Evolutionary conservation across 768 basidiomycete genomes (phyloP), one percentile per base, ranked within the genome.

Genomic region (Termitomyces titanicus): DNA sequence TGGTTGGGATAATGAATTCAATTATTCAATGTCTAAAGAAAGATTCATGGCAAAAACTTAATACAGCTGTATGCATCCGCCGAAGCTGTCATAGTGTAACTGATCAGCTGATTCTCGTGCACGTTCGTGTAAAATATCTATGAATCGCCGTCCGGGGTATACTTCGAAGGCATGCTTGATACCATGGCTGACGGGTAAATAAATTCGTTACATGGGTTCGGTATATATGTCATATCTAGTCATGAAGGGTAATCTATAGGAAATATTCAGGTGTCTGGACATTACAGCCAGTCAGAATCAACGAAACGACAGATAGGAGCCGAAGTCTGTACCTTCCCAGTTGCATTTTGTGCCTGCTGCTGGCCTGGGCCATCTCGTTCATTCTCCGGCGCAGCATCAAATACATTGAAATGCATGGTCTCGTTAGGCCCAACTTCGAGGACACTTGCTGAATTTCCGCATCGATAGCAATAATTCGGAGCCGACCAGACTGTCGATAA

Each of bases 401-500:
- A 98, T 34, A 98, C 97, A 63, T 98, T 99, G 72, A 98, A 98
- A 71, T 88, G 92, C 81, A 90, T 88, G 17, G 75, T 74, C 42
- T 86, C 92, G 7, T 85, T 91, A 4, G 95, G 96, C 0, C 92
- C 90, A 38, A 99, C 92, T 74, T 98, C 96, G 55, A 98, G 76
- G 63, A 98, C 96, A 63, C 91, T 94, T 22, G 97, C 97, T 52
- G 89, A 89, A 72, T 99, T 99, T 35, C 97, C 97, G 67, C 97
- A 98, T 42, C 97, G 85, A 73, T 98, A 98, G 71, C 96, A 98
- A 67, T 98, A 98, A 68, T 99, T 99, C 37, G 96, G 96, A 37
- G 97, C 97, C 20, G 89, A 92, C 97, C 97, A 99, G 7, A 99
- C 97, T 0, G 97, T 99, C 24, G 92, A 94, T 53, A 99, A 81